Evolutionary conservation across 2,329 filamentous ascomycete species (phyloP), one percentile per base, ranked within the genome.

Genomic region (Torrubiella hemipterigena): DNA sequence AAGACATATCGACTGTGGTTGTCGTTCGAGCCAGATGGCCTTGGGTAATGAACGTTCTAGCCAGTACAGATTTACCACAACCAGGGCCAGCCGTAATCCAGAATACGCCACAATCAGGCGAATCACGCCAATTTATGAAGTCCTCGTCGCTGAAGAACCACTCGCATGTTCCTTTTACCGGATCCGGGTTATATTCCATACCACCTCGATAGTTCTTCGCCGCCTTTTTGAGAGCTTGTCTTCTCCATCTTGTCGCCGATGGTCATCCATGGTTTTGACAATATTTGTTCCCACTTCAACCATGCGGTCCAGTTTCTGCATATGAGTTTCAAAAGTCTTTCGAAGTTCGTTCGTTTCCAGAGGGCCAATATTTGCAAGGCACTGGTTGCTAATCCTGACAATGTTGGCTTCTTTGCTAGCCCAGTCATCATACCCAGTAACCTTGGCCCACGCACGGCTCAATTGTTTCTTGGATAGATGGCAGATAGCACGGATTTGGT

Each of bases 11-110:
- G 4, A 32, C 21, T 15, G 25, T 32, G 6, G 24, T 16, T 4
- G 10, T 32, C 7, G 24, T 32, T 19, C 7, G 34, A 13, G 31
- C 27, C 7, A 56, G 35, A 18, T 47, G 25, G 14, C 25, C 40
- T 3, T 47, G 17, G 28, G 59, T 49, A 8, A 59, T 42, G 1
- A 60, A 41, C 3, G 45, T 50, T 39, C 42, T 48, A 0, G 52
- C 37, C 1, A 60, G 43, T 1, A 59, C 55, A 16, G 55, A 59
- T 36, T 59, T 60, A 6, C 56, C 55, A 35, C 52, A 59, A 17
- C 56, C 55, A 13, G 54, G 54, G 32, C 57, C 53, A 1, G 56
- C 56, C 11, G 53, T 22, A 11, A 32, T 15, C 24, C 24, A 28
- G 16, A 32, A 32, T 7, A 32, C 7, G 4, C 17, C 24, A 9